Evolutionary conservation across 805 yeast species (phyloP), one percentile per base, ranked within the genome.

Genomic region (Starmerella vitae): DNA sequence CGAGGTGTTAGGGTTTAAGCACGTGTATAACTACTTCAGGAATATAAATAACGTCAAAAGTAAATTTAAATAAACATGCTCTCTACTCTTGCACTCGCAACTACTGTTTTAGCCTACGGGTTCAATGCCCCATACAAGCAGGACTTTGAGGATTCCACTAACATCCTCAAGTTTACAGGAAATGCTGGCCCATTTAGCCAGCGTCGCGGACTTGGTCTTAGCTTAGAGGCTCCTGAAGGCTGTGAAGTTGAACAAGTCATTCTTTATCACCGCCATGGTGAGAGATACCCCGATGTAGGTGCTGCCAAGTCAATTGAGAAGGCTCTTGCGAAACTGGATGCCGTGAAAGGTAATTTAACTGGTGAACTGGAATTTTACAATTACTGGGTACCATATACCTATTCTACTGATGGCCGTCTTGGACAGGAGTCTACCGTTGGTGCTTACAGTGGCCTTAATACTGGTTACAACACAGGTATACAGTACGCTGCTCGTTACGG

Each of bases 251-350:
- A 67, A 36, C 75, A 71, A 47, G 74, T 67, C 7, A 71, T 68
- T 42, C 50, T 67, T 41, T 41, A 64, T 32, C 60, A 64, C 39
- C 64, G 76, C 50, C 76, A 71, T 43, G 75, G 74, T 5, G 76
- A 69, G 46, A 58, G 76, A 42, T 70, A 57, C 47, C 70, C 66
- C 9, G 54, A 59, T 2, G 19, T 20, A 10, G 42, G 37, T 18
- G 30, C 35, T 4, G 29, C 25, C n/a, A 20, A 25, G 14, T 35
- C 25, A 9, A 25, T 34, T 20, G 30, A 60, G 1, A 56, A 56
- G 41, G 48, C 52, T 59, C 28, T 36, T 20, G 32, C 13, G 4
- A 34, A 28, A 15, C 22, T 20, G 20, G 33, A 27, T 26, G 59
- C 7, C 6, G n/a, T n/a, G 6, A 7, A 31, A 17, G 34, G 34